Base-by-base conservation (phyloP, 768 basidiomycete species). In the Lactarius psammicola region DNA sequence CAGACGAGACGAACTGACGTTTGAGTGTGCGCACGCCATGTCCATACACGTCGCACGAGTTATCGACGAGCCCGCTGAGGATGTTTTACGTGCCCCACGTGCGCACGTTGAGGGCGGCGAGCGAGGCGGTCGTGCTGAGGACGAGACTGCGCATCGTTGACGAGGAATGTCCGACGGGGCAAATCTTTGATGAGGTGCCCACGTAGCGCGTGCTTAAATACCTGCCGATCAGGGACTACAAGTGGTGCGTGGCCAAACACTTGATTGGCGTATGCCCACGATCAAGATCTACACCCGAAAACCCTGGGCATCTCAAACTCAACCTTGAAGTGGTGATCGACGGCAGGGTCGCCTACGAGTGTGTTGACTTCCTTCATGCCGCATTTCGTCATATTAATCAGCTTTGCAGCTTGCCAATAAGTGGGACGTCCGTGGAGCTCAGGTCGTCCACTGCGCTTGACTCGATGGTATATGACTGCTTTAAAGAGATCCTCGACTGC, bases 211-310 rank as follows among this genome's bases (percentile, higher is more conserved):
- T 84, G 0, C 33, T 86, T 34, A 81, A 85, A 69, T 87, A 90
- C 70, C n/a, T n/a, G 23, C 81, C 87, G 0, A 76, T 77, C 28
- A n/a, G 89, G 90, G 15, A 89, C 71, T 78, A 80, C 68, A 90
- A 90, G 74, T 88, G 87, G 87, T 86, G 46, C 51, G 79, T 69
- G 46, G 23, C n/a, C n/a, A n/a, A n/a, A n/a, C n/a, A n/a, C n/a
- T n/a, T 60, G 44, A 46, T 34, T 49, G 23, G 34, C 30, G 42
- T 38, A 89, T 87, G 85, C 85, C 88, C 2, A 75, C 85, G 0
- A 81, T 93, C 54, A 87, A 89, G 72, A 77, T 93, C 30, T 87
- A 93, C 72, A 89, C 75, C 5, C n/a, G n/a, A n/a, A n/a, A n/a
- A n/a, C n/a, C n/a, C n/a, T n/a, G 72, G 77, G 34, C 76, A 76